Conservation (phyloP, 2,329 filamentous ascomycete species). For the Mollisiaceae sp. region DNA sequence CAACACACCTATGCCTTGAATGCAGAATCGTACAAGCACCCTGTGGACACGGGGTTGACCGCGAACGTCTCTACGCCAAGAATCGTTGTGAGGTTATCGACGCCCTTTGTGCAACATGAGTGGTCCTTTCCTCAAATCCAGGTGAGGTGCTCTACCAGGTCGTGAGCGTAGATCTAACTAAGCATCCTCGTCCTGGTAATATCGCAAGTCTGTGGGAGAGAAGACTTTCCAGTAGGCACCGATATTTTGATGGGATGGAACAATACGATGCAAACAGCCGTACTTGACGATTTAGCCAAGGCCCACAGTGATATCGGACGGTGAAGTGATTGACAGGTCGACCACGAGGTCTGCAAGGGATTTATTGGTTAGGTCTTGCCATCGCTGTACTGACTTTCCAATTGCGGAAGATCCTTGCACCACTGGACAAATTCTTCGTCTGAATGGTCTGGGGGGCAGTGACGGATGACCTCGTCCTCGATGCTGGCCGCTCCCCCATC, state of each 20-base stretch:
- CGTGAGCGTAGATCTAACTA: neutral
- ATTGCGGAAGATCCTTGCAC: neutral
- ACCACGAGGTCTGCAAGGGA: neutral
- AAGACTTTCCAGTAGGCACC: neutral
- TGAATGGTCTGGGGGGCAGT: neutral
- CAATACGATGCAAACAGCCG: slow-evolving; percentile 2
- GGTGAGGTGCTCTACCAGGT: neutral
- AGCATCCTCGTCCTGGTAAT: neutral
- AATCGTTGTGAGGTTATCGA: neutral
- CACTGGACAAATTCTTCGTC: neutral
- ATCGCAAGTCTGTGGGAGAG: neutral
- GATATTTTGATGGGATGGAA: neutral
- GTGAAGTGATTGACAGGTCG: neutral
- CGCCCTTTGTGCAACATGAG: neutral
- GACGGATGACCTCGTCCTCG: slow-evolving; percentile 2
- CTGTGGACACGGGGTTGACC: neutral
- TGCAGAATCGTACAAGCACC: neutral
- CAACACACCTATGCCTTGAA: neutral
- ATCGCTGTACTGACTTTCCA: neutral
- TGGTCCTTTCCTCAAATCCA: neutral
- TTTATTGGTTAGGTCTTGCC: neutral
- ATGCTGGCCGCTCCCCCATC: slow-evolving; percentile 2
- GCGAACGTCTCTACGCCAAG: neutral
- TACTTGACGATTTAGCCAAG: slow-evolving; percentile 1
- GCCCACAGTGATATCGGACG: neutral